A percentile compares a stretch with the other conserved stretches of the same genome.
phyloP scores from a whole-genome alignment of 78 protist genomes.

The Isochrysis galbana region DNA sequence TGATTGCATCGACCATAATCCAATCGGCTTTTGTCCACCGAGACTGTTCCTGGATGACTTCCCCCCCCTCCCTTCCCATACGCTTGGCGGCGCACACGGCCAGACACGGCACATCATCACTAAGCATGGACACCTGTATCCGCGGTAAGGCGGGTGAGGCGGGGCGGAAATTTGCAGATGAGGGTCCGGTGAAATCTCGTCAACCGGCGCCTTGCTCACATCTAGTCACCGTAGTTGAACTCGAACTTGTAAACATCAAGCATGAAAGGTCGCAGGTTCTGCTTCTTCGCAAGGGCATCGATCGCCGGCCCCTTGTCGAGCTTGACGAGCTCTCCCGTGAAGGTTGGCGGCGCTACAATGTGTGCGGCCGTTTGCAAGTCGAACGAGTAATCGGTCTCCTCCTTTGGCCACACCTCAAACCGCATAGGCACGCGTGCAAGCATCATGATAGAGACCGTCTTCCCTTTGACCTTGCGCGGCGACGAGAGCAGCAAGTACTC shows the following conservation, averaged over 20 bases:
- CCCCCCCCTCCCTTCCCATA: no score
- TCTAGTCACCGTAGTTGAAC: background rate
- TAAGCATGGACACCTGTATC: no score
- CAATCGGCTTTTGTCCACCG: no score
- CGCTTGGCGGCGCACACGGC: no score
- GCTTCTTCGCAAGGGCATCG: background rate
- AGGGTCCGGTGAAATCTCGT: no score
- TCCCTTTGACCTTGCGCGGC: slow-evolving; percentile 18
- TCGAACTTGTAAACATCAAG: background rate
- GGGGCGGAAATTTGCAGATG: no score
- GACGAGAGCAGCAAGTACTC: background rate
- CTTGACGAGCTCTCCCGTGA: background rate
- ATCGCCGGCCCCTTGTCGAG: slow-evolving; percentile 26
- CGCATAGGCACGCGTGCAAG: background rate
- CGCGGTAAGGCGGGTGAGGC: no score
- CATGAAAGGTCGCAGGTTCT: slow-evolving; percentile 1
- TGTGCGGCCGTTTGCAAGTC: background rate
- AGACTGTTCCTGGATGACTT: no score
- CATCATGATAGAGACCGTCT: background rate
- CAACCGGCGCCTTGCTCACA: no score
- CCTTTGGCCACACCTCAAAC: background rate
- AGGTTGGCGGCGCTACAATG: slow-evolving; percentile 9
- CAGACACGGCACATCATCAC: no score
- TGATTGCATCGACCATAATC: no score
- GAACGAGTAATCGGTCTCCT: background rate